Evolutionary conservation across 2,329 filamentous ascomycete genomes (phyloP).

Genomic region (Fusarium luffae): DNA sequence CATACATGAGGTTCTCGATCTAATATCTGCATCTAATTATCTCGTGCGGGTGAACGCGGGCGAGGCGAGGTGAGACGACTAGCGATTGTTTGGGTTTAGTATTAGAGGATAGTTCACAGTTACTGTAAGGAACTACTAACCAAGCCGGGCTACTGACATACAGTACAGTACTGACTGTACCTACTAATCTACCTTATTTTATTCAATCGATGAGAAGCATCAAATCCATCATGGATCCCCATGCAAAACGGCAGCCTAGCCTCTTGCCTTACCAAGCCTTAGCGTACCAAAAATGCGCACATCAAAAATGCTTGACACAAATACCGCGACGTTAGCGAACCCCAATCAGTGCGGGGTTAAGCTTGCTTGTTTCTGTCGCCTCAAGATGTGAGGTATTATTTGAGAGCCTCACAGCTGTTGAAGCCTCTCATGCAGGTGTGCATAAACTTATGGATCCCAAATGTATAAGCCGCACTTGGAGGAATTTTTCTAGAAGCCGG

Average conservation of each 20-base stretch:
- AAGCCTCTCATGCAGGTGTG: conserved; percentile 31
- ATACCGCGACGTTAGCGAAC: conserved; percentile 6
- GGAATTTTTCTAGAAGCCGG: conserved; percentile 46
- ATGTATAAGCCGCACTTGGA: conserved; percentile 30
- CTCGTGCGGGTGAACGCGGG: conserved; percentile 43
- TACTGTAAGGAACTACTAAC: background rate
- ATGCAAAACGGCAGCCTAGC: conserved; percentile 32
- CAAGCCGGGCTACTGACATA: background rate
- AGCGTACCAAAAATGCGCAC: conserved; percentile 22
- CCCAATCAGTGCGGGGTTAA: background rate
- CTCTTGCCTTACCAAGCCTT: conserved; percentile 4
- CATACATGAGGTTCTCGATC: conserved; percentile 12
- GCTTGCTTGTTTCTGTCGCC: conserved; percentile 27
- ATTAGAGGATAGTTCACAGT: conserved; percentile 9
- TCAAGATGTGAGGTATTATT: conserved; percentile 22
- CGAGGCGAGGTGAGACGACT: conserved; percentile 11
- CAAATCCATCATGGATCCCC: conserved; percentile 5
- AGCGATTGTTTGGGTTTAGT: background rate
- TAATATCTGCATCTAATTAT: background rate
- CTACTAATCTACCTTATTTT: background rate
- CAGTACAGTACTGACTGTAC: background rate
- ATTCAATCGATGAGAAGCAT: conserved; percentile 5
- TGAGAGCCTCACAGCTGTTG: conserved; percentile 18
- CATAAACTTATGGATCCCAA: conserved; percentile 22
- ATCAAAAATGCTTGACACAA: conserved; percentile 25